A percentile compares a stretch with the other conserved stretches of the same genome.
phyloP scores from a whole-genome alignment of 129 eudicot species.

The Saussurea involucrata region DNA sequence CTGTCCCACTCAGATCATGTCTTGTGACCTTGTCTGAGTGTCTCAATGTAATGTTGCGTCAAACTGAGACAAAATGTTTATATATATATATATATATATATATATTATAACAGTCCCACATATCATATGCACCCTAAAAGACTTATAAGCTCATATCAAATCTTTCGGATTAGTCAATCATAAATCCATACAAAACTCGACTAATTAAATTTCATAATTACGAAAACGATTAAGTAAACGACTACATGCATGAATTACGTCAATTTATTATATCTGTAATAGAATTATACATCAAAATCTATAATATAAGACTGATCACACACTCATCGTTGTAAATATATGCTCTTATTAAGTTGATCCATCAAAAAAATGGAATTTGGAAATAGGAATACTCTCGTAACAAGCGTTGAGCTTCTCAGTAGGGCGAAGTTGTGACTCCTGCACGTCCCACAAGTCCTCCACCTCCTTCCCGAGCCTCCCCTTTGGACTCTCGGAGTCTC shows the following conservation, averaged over 20 bases:
- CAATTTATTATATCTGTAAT: neutral
- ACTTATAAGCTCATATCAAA: too few species aligned
- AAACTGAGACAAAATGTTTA: too few species aligned
- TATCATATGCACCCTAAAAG: too few species aligned
- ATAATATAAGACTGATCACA: conserved; percentile 10
- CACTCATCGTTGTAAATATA: neutral
- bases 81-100: too few species aligned
- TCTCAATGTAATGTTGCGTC: too few species aligned
- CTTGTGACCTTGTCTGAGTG: too few species aligned
- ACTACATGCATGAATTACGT: neutral
- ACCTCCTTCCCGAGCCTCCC: conserved; percentile 81
- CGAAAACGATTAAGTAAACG: neutral
- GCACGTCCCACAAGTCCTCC: conserved; percentile 83
- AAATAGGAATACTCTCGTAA: conserved; percentile 84
- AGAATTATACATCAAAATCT: neutral
- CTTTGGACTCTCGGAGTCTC: conserved; percentile 71
- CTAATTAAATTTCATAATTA: conserved; percentile 7
- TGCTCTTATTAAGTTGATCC: neutral
- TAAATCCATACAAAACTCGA: too few species aligned
- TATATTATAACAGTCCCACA: too few species aligned
- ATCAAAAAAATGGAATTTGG: conserved; percentile 58
- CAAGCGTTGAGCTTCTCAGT: conserved; percentile 95
- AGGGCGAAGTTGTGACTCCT: conserved; percentile 76
- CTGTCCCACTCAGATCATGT: too few species aligned
- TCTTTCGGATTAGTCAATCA: too few species aligned